Percentiles rank a stretch among this genome's conserved stretches.
Evolutionary conservation across 768 basidiomycete genomes (phyloP).

Genomic region (Pholiota microspora): DNA sequence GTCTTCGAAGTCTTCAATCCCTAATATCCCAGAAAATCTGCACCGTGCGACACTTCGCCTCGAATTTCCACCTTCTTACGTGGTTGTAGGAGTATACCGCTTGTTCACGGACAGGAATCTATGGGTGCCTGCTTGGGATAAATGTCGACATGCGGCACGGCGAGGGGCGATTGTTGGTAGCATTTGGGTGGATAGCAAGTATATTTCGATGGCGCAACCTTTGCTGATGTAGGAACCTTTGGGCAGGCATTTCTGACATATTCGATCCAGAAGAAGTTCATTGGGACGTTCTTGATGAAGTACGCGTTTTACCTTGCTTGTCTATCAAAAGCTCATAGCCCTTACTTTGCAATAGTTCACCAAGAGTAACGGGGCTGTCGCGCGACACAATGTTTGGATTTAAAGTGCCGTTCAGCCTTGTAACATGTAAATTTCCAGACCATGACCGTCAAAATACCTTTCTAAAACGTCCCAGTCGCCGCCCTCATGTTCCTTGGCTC

Average conservation of each 20-base stretch:
- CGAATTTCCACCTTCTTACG: conserved; percentile 79
- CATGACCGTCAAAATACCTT: no score
- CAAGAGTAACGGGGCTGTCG: conserved; percentile 60
- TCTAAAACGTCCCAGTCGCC: no score
- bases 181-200: conserved; percentile 64
- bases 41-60: conserved; percentile 59
- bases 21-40: conserved; percentile 30
- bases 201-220: no score
- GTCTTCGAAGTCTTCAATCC: neutral
- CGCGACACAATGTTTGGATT: conserved; percentile 65
- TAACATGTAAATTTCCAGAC: conserved; percentile 54
- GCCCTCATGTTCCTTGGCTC: conserved; percentile 69
- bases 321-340: neutral
- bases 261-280: conserved; percentile 65
- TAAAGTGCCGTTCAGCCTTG: conserved; percentile 61
- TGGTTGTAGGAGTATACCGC: conserved; percentile 81
- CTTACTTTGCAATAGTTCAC: conserved; percentile 42
- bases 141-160: conserved; percentile 73
- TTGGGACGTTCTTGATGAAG: conserved; percentile 64
- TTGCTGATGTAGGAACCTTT: neutral
- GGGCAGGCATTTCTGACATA: conserved; percentile 65
- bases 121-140: conserved; percentile 78
- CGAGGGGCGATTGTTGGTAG: conserved; percentile 69
- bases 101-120: conserved; percentile 71
- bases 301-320: conserved; percentile 25